Evolutionary conservation across 768 basidiomycete genomes (phyloP).

Genomic region (Rhizopogon vesiculosus): DNA sequence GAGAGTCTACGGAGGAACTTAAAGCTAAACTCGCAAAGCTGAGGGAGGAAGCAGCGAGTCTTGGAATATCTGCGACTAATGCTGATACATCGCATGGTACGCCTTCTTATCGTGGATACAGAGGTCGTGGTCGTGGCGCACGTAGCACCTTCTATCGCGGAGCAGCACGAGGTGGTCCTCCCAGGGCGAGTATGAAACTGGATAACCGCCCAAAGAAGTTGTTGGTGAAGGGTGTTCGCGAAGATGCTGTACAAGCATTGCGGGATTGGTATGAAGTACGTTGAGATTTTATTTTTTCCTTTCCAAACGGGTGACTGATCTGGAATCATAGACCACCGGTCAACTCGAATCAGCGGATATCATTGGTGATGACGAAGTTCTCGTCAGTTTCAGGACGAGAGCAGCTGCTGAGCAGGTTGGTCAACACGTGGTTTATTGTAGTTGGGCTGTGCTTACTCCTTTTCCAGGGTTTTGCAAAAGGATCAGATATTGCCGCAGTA

Average conservation of each 20-base stretch:
- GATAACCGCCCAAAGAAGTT: slow-evolving; percentile 87
- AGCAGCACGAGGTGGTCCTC: slow-evolving; percentile 58
- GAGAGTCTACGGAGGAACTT: slow-evolving; percentile 61
- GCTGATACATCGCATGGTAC: slow-evolving; percentile 32
- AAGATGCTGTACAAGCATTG: slow-evolving; percentile 52
- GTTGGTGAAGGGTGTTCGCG: slow-evolving; percentile 62
- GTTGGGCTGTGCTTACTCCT: slow-evolving; percentile 6
- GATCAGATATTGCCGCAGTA: slow-evolving; percentile 57
- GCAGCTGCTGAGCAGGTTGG: slow-evolving; percentile 73
- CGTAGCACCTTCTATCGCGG: slow-evolving; percentile 57
- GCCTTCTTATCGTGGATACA: slow-evolving; percentile 61
- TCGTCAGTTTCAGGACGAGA: slow-evolving; percentile 70
- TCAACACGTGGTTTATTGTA: slow-evolving; percentile 4
- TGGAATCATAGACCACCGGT: slow-evolving; percentile 49
- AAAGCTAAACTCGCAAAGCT: slow-evolving; percentile 73
- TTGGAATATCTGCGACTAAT: slow-evolving; percentile 55
- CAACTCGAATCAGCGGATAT: slow-evolving; percentile 64
- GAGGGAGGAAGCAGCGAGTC: slow-evolving; percentile 76
- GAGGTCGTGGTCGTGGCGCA: slow-evolving; percentile 60
- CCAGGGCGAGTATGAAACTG: slow-evolving; percentile 77
- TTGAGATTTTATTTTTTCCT: neutral
- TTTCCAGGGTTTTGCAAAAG: slow-evolving; percentile 67
- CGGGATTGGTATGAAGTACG: slow-evolving; percentile 82
- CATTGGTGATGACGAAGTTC: slow-evolving; percentile 49
- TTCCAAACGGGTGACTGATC: slow-evolving; percentile 3